Conservation (phyloP, 2,329 filamentous ascomycete species). For the Teratosphaeria epicoccoides region DNA sequence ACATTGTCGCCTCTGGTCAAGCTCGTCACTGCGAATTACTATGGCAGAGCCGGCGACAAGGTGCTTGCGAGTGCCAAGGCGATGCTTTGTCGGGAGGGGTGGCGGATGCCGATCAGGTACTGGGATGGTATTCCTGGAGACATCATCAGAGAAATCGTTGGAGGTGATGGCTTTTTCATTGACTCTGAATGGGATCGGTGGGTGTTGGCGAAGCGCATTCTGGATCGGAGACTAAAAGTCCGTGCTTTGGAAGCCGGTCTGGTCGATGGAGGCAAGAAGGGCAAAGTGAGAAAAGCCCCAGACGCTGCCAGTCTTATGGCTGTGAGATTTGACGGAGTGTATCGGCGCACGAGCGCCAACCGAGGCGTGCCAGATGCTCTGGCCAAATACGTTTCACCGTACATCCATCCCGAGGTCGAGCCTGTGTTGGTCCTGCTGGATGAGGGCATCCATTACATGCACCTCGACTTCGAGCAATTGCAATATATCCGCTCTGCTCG, state of each 20-base stretch:
- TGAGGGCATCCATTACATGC: slow-evolving; percentile 50
- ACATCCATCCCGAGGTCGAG: slow-evolving; percentile 45
- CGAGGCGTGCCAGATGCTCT: slow-evolving; percentile 35
- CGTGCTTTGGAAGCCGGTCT: slow-evolving; percentile 39
- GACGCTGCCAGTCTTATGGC: slow-evolving; percentile 40
- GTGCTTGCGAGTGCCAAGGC: slow-evolving; percentile 47
- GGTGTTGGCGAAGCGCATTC: slow-evolving; percentile 43
- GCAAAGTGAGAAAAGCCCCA: slow-evolving; percentile 36
- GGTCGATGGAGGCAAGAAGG: slow-evolving; percentile 33
- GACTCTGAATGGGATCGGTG: slow-evolving; percentile 49
- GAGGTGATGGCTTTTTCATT: slow-evolving; percentile 49
- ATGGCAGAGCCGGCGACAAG: slow-evolving; percentile 44
- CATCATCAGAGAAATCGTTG: slow-evolving; percentile 47
- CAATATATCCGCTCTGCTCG: slow-evolving; percentile 43
- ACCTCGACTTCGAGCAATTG: slow-evolving; percentile 48
- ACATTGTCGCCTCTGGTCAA: slow-evolving; percentile 41
- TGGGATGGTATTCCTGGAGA: slow-evolving; percentile 51
- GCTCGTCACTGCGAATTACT: slow-evolving; percentile 46
- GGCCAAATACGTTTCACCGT: slow-evolving; percentile 40
- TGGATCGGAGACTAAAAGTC: slow-evolving; percentile 41
- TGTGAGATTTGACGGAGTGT: slow-evolving; percentile 43
- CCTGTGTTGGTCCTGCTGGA: slow-evolving; percentile 46
- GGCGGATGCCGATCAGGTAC: slow-evolving; percentile 43
- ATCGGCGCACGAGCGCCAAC: slow-evolving; percentile 35
- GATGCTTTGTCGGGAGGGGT: slow-evolving; percentile 47